Evolutionary conservation across 2,329 filamentous ascomycete genomes (phyloP), one percentile per base, ranked within the genome.

Genomic region (Dothideomycetes sp.): DNA sequence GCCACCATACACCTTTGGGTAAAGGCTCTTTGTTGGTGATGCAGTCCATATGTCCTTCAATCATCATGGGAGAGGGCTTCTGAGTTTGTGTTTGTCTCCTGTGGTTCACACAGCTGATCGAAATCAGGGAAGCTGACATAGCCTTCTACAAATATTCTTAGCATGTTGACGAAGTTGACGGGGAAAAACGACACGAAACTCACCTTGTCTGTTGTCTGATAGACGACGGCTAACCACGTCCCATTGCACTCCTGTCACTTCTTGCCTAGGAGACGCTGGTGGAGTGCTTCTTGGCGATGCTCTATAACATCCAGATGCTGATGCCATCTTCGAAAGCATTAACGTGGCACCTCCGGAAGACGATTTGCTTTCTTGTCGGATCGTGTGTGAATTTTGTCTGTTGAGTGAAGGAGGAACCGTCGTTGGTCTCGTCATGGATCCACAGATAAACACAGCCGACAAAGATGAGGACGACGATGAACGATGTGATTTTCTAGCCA

Each of bases 321-420:
- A 44, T 7, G 35, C 42, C 8, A 44, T 36, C 20, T 33, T 39
- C 27, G 25, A 44, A 4, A 44, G 23, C 3, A 44, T 16, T 12
- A 25, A 24, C 2, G 35, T 40, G 4, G 42, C 42, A 20, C 31
- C 35, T 10, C 24, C 35, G 12, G 17, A 29, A 12, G 34, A 13
- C n/a, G 35, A 31, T n/a, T 25, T 39, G 23, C 28, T 33, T 15
- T 33, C 31, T 12, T 40, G 35, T 50, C 48, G 18, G 47, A 45
- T 43, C 31, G 46, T 52, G 45, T 56, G 54, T n/a, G 43, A 56
- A 30, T 54, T 49, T 37, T 52, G 49, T 19, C 53, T 47, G 45
- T 51, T 55, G 29, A 57, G 47, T 23, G 51, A 51, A 17, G 54
- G 54, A 20, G 49, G 52, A 13, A 47, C 49, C 45, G 51, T 15